These are phyloP conservation scores for Platanthera zijinensis DNA, from an alignment of 106 monocot genomes.

Conservation along the genomic window DNA sequence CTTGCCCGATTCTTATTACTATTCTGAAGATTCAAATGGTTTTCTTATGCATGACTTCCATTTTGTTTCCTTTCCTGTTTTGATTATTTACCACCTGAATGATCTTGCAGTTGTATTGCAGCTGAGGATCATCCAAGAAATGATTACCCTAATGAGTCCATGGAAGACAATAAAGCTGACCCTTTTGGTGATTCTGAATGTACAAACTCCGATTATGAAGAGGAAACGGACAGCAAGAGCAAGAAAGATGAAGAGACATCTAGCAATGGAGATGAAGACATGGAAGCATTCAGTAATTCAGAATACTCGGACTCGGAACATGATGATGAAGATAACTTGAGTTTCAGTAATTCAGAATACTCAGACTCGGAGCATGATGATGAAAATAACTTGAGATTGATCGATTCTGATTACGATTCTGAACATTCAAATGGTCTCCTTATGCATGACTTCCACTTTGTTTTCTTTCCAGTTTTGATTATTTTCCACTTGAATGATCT, in stretches of 20 bases:
- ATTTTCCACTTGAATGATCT: no score
- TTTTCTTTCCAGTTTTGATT: no score
- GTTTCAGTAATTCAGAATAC: not conserved
- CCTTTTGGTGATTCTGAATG: slow-evolving; percentile 13
- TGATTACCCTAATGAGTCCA: slow-evolving; percentile 64
- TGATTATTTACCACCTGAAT: not conserved
- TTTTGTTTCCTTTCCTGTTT: not conserved
- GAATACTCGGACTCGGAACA: not conserved
- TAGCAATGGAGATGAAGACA: not conserved
- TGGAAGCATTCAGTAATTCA: not conserved
- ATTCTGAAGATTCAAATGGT: slow-evolving; percentile 89
- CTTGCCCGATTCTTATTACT: slow-evolving; percentile 38
- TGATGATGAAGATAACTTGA: slow-evolving; percentile 6
- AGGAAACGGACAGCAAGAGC: not conserved
- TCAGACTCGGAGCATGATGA: no score
- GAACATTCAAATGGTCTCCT: no score
- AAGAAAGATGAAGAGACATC: slow-evolving; percentile 2
- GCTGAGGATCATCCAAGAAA: slow-evolving; percentile 53
- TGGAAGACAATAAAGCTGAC: slow-evolving; percentile 10
- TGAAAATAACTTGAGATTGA: slow-evolving; percentile 2
- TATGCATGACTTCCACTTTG: no score
- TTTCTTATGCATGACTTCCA: not conserved
- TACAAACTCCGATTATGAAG: slow-evolving; percentile 8
- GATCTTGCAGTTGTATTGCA: slow-evolving; percentile 10
- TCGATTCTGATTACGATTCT: no score